These are phyloP conservation scores for Lophium mytilinum DNA, from an alignment of 495 filamentous ascomycete species.

Conservation along the genomic window DNA sequence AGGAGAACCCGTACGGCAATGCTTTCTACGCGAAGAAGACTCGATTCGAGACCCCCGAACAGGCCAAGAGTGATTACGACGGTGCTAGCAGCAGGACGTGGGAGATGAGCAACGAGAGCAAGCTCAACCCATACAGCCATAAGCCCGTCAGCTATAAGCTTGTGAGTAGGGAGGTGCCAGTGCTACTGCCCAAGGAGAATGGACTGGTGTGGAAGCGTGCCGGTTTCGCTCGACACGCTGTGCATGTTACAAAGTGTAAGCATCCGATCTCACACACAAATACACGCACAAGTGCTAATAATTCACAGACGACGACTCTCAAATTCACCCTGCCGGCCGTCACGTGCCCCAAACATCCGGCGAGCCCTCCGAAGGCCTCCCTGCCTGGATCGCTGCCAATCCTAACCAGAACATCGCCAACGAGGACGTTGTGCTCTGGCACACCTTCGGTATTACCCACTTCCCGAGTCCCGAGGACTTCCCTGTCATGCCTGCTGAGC, in stretches of 20 bases:
- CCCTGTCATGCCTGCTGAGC: conserved; percentile 90
- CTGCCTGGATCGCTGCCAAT: conserved; percentile 73
- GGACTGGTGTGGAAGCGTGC: conserved; percentile 90
- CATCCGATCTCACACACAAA: neutral
- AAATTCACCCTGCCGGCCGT: conserved; percentile 85
- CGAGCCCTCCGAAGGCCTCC: conserved; percentile 68
- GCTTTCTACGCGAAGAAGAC: conserved; percentile 90
- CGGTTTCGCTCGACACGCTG: conserved; percentile 82
- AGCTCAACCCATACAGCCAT: conserved; percentile 74
- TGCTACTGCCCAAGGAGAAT: conserved; percentile 72
- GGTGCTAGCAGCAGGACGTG: conserved; percentile 72
- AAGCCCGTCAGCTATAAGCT: conserved; percentile 90
- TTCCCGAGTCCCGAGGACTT: conserved; percentile 92
- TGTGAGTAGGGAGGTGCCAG: conserved; percentile 74
- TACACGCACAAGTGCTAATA: neutral
- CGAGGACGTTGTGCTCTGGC: conserved; percentile 88
- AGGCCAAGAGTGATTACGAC: conserved; percentile 74
- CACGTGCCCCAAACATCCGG: conserved; percentile 92
- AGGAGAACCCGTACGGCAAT: conserved; percentile 86
- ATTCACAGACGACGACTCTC: conserved; percentile 62
- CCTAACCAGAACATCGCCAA: conserved; percentile 68
- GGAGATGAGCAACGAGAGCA: conserved; percentile 84
- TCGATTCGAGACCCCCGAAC: conserved; percentile 63
- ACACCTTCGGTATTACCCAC: conserved; percentile 90
- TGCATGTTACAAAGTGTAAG: conserved; percentile 88